Base-by-base conservation (phyloP, 2,329 filamentous ascomycete genomes). In the Lachnellula hyalina region DNA sequence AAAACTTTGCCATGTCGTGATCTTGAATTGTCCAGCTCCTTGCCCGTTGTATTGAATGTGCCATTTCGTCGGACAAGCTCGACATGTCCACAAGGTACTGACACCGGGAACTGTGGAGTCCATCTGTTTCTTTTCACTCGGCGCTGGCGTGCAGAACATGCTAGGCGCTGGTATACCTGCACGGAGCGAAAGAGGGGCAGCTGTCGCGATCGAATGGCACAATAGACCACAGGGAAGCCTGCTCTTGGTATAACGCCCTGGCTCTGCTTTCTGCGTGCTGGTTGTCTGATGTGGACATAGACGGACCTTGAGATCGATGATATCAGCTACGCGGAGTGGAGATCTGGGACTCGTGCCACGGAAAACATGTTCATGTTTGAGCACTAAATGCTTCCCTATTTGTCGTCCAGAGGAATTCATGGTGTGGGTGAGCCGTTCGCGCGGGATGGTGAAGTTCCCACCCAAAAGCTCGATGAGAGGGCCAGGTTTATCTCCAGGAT, bases 1-100 rank as follows among this genome's bases (percentile, higher is more conserved):
- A 21, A 52, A 47, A 42, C 50, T 52, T n/a, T 52, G 50, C 50
- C 50, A 52, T 25, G 50, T 28, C 21, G 50, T 52, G 42, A 52
- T 47, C 32, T 47, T 52, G 14, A 52, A 21, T 21, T 47, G 42
- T 34, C 50, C 41, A 28, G 21, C 50, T 34, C 40, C 50, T 38
- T 36, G 25, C 19, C 42, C 41, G 25, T 25, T 28, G 44, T 52
- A 34, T n/a, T 42, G 38, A 19, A 42, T 38, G 15, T 14, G 49
- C 49, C 49, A 51, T 51, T 51, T 51, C 35, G 49, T 51, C 17
- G 49, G 49, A 51, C 49, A 51, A 51, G 35, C 49, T 6, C 49
- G 49, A 14, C 49, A 51, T 25, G 49, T 51, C 49, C 49, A 51
- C 34, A 51, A 41, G 23, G 21, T 14, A 38, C 28, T 23, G 1